phyloP scores from a whole-genome alignment of 306 rosid genomes.

The Trifolium repens region DNA sequence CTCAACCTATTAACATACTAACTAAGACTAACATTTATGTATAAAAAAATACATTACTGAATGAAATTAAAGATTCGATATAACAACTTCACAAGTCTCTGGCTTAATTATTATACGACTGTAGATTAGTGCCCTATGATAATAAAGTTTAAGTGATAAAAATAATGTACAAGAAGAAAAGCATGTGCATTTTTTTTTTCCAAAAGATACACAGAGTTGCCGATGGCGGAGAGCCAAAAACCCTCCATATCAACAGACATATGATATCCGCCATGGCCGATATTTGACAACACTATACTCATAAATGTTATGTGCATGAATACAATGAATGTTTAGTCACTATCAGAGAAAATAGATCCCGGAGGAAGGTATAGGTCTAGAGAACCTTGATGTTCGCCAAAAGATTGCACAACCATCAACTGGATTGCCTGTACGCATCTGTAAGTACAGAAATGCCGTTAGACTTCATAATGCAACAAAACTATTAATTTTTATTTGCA shows the following conservation, averaged over 20 bases:
- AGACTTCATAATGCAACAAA: constrained; percentile 43
- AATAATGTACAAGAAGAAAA: not conserved
- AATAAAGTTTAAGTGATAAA: constrained; percentile 8
- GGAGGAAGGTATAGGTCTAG: constrained; percentile 22
- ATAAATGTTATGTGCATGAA: not conserved
- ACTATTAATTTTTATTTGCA: not conserved
- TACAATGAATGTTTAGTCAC: constrained; percentile 12
- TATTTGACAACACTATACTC: too few relatives aligned
- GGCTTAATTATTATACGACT: constrained; percentile 21
- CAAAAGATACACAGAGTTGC: not conserved
- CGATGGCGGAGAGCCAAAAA: too few relatives aligned
- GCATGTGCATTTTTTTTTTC: not conserved
- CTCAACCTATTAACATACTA: not conserved
- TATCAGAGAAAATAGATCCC: constrained; percentile 26
- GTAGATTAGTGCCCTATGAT: constrained; percentile 7
- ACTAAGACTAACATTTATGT: not conserved
- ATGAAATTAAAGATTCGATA: not conserved
- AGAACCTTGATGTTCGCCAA: constrained; percentile 91
- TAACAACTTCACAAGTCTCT: constrained; percentile 31
- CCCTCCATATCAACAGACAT: too few relatives aligned
- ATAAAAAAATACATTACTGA: not conserved
- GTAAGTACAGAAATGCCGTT: constrained; percentile 49
- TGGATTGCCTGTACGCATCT: constrained; percentile 91
- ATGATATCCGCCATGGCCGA: too few relatives aligned
- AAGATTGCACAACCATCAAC: constrained; percentile 93